Evolutionary conservation across 129 eudicot genomes (phyloP), one percentile per base, ranked within the genome.

Genomic region (Flaveria linearis): DNA sequence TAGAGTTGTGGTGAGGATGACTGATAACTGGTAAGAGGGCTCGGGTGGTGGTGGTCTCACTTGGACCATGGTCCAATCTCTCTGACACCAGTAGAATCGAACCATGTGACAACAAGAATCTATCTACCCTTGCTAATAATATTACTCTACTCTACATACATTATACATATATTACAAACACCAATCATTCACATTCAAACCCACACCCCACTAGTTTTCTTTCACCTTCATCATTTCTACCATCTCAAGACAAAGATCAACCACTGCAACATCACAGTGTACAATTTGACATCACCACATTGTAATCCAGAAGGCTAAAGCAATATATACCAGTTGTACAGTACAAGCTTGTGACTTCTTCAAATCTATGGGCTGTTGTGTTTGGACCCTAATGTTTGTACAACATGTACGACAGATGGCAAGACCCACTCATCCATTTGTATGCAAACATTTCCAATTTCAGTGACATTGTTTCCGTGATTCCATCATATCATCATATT

Each of bases 1-100:
- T 73, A 79, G 80, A 72, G 78, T 61, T 84, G 86, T 80, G 85
- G 71, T 85, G 96, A 87, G 58, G 84, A 81, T 71, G 92, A 90
- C 80, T 58, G 45, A 18, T 28, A 62, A 61, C 8, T 57, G 80
- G 42, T 81, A 82, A 84, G 83, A 64, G 71, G 77, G 41, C 1
- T 36, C 41, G 41, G 7, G 63, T 43, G 82, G 76, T 72, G 87
- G 87, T 74, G 80, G 86, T 64, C 84, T 74, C 70, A 74, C 60
- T 83, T 83, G 90, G 96, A 78, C 90, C 92, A 81, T 66, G 89
- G 97, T 88, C 88, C 88, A 85, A 87, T 71, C 90, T 88, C 90
- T 87, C 94, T 86, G 95, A 80, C 69, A 73, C 77, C 86, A 80
- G 71, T 77, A 75, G 46, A 81, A 86, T 80, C 41, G 41, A 36